Percentiles rank a stretch among this genome's conserved stretches.
Conservation (phyloP, 352 stramenopile species). For the Phytopythium aichiense region DNA sequence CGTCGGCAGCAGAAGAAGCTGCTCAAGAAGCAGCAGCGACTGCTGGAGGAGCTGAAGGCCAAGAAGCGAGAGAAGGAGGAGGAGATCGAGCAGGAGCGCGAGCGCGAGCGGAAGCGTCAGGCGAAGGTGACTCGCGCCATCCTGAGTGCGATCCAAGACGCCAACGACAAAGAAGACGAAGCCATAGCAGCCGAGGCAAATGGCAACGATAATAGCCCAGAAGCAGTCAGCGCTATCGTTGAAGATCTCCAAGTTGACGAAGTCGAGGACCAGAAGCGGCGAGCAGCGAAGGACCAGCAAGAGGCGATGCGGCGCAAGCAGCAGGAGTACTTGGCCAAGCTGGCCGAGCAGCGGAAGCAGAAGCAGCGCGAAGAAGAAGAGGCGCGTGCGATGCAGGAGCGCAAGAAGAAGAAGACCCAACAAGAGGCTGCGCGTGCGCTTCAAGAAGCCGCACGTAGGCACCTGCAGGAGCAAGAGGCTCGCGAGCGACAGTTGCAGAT, state of each 20-base stretch:
- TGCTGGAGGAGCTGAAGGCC: conserved; percentile 42
- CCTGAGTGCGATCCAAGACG: conserved; percentile 50
- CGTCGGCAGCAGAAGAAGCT: conserved; percentile 38
- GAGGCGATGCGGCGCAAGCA: conserved; percentile 59
- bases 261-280: conserved; percentile 31
- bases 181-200: not conserved
- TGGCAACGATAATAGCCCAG: not conserved
- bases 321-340: conserved; percentile 56
- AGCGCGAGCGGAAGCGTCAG: conserved; percentile 44
- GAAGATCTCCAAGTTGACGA: conserved; percentile 13
- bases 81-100: conserved; percentile 41
- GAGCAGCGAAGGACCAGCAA: conserved; percentile 34
- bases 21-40: conserved; percentile 53
- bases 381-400: conserved; percentile 43
- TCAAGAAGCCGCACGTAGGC: conserved; percentile 41
- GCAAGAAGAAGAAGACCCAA: conserved; percentile 45
- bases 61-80: conserved; percentile 54
- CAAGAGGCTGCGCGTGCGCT: conserved; percentile 50
- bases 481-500: conserved; percentile 16
- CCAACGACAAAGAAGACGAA: conserved; percentile 23
- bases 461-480: conserved; percentile 27
- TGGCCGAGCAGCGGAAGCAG: conserved; percentile 58
- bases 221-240: not conserved
- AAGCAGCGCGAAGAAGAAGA: conserved; percentile 76
- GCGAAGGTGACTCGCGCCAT: conserved; percentile 53